Percentiles rank a stretch among this genome's conserved stretches.
These are phyloP conservation scores for Eutrema heterophyllum DNA, from an alignment of 345 rosid species.

Conservation along the genomic window DNA sequence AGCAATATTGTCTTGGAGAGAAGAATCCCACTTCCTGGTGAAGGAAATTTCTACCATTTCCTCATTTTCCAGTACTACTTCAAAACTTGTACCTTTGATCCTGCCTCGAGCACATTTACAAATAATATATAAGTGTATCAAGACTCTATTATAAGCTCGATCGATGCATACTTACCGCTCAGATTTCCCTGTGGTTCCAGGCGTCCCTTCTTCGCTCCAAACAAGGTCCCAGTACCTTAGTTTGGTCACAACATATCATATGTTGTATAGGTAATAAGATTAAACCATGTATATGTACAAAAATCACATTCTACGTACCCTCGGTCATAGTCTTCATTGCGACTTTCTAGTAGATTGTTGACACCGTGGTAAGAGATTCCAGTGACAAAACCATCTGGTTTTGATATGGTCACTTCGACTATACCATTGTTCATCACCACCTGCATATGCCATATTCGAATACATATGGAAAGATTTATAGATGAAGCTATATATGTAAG, in stretches of 20 bases:
- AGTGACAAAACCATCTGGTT: conserved; percentile 75
- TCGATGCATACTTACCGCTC: conserved; percentile 37
- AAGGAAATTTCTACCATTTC: conserved; percentile 60
- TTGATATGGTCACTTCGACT: conserved; percentile 60
- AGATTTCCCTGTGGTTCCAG: conserved; percentile 50
- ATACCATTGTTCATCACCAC: conserved; percentile 75
- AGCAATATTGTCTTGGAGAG: conserved; percentile 33
- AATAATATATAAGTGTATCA: neutral
- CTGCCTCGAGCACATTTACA: neutral
- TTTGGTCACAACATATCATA: neutral
- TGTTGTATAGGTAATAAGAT: neutral
- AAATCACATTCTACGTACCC: conserved; percentile 39
- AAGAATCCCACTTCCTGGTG: conserved; percentile 48
- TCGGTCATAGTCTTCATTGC: conserved; percentile 59
- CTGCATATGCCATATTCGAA: conserved; percentile 34
- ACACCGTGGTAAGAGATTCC: conserved; percentile 57
- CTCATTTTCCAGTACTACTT: conserved; percentile 52
- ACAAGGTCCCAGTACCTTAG: conserved; percentile 64
- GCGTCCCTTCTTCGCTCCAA: conserved; percentile 51
- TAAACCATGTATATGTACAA: neutral
- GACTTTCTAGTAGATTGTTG: conserved; percentile 76
- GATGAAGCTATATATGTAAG: neutral
- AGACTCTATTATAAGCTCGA: neutral
- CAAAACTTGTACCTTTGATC: conserved; percentile 32
- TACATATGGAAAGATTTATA: neutral